phyloP scores from a whole-genome alignment of 1,284 basidiomycete genomes.

The Xanthoconium separans region DNA sequence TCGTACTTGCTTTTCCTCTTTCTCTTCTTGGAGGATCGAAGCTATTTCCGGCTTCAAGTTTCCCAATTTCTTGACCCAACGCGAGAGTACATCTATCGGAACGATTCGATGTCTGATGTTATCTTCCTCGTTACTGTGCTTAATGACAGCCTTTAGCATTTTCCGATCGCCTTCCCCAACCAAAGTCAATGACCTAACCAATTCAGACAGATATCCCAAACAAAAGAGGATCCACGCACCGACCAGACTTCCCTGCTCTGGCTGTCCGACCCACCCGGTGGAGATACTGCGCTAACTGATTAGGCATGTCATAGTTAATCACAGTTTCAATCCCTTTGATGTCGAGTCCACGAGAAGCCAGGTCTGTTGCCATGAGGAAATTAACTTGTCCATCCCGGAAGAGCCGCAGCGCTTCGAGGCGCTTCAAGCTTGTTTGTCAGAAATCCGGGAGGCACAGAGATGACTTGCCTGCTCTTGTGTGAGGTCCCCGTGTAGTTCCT shows the following conservation, averaged over 20 bases:
- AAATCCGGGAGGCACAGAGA: neutral
- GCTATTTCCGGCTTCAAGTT: constrained; percentile 79
- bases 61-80: constrained; percentile 73
- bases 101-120: constrained; percentile 90
- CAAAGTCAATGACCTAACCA: constrained; percentile 82
- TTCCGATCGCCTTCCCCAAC: constrained; percentile 97
- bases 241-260: constrained; percentile 88
- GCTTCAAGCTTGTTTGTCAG: constrained; percentile 43
- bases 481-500: constrained; percentile 93
- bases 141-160: constrained; percentile 95
- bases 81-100: constrained; percentile 74
- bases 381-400: constrained; percentile 88
- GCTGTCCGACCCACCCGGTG: constrained; percentile 97
- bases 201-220: constrained; percentile 9
- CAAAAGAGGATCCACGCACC: constrained; percentile 48
- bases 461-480: constrained; percentile 86
- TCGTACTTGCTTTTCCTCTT: constrained; percentile 88
- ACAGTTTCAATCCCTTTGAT: constrained; percentile 98
- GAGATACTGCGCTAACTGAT: constrained; percentile 89
- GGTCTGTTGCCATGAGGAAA: constrained; percentile 93
- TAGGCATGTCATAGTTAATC: constrained; percentile 98
- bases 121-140: constrained; percentile 77
- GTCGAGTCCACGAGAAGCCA: constrained; percentile 93
- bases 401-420: constrained; percentile 79
- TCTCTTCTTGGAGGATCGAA: constrained; percentile 87